phyloP scores from a whole-genome alignment of 2,329 filamentous ascomycete genomes.

The Phyllosticta citrichinensis region DNA sequence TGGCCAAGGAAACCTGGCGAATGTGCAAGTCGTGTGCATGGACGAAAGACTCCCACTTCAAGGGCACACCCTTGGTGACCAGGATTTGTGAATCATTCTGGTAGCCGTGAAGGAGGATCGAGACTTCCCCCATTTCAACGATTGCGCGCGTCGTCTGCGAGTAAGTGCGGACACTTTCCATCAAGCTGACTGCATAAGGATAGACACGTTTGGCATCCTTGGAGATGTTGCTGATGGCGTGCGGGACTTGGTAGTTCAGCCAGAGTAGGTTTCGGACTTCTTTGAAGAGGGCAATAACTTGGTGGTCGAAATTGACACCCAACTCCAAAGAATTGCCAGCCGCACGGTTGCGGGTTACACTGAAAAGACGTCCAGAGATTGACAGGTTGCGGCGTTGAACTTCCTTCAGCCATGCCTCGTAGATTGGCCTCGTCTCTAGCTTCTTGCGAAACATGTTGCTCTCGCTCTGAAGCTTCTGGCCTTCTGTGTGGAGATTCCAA shows the following conservation, averaged over 20 bases:
- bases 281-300: conserved; percentile 97
- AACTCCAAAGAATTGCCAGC: conserved; percentile 83
- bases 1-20: conserved; percentile 47
- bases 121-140: conserved; percentile 73
- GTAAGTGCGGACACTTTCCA: conserved; percentile 95
- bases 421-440: conserved; percentile 86
- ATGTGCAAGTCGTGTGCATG: conserved; percentile 90
- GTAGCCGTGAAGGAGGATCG: conserved; percentile 80
- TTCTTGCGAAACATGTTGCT: conserved; percentile 93
- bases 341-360: conserved; percentile 78
- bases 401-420: conserved; percentile 89
- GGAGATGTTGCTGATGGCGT: conserved; percentile 87
- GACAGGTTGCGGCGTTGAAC: conserved; percentile 81
- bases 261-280: conserved; percentile 93
- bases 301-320: conserved; percentile 89
- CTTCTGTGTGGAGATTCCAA: conserved; percentile 90
- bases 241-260: conserved; percentile 89
- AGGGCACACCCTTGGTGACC: conserved; percentile 74
- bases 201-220: conserved; percentile 99
- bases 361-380: conserved; percentile 86
- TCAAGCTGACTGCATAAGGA: conserved; percentile 91
- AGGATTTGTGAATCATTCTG: conserved; percentile 80
- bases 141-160: conserved; percentile 82
- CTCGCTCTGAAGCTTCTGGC: conserved; percentile 85
- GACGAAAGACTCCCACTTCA: conserved; percentile 97